phyloP scores from a whole-genome alignment of 176 grass and related monocot species.

The Oryza nivara region DNA sequence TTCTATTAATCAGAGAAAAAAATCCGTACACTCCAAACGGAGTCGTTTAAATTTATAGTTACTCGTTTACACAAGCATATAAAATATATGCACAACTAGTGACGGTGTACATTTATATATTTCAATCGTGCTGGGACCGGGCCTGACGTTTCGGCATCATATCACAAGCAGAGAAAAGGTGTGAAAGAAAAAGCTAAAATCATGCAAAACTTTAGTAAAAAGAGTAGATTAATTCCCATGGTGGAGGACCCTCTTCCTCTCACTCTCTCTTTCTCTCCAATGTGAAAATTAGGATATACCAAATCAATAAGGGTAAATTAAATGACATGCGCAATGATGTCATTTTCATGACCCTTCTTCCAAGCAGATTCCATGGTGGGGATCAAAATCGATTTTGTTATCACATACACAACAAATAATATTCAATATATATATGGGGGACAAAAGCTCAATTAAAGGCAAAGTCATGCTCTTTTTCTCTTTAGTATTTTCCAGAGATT shows the following conservation, averaged over 20 bases:
- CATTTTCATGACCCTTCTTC: conserved; percentile 33
- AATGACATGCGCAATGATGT: conserved; percentile 52
- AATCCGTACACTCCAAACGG: too few species aligned
- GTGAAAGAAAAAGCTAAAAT: neutral
- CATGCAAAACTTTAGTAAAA: conserved; percentile 29
- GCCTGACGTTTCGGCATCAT: conserved; percentile 38
- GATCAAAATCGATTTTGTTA: neutral
- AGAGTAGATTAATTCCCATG: neutral
- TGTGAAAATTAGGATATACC: neutral
- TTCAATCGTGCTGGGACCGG: conserved; percentile 14
- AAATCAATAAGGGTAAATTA: neutral
- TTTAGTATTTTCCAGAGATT: conserved; percentile 18
- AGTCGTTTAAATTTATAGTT: neutral
- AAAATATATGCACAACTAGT: neutral
- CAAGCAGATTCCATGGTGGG: conserved; percentile 16
- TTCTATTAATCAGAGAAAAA: too few species aligned
- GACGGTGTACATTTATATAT: neutral
- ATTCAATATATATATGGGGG: neutral
- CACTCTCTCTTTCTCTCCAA: neutral
- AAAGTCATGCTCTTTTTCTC: neutral
- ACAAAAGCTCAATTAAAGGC: conserved; percentile 15
- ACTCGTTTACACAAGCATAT: neutral
- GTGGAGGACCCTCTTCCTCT: conserved; percentile 23
- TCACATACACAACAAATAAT: neutral
- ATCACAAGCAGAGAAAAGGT: conserved; percentile 17